phyloP scores from a whole-genome alignment of 257 asterid species.

The Nicotiana benthamiana region DNA sequence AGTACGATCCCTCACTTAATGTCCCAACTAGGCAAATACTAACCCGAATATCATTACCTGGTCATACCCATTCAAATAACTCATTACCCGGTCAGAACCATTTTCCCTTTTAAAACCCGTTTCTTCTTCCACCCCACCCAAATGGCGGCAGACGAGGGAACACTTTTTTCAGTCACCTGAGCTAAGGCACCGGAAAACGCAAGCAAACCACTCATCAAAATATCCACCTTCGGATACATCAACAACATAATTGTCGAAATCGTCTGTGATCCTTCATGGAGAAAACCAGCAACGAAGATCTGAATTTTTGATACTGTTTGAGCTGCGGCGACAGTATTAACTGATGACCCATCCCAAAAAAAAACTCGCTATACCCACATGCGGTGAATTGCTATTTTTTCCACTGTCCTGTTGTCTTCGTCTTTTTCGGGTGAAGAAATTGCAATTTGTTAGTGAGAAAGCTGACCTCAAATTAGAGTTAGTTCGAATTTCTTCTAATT shows the following conservation, averaged over 20 bases:
- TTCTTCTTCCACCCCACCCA: no score
- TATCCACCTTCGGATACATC: slow-evolving; percentile 1
- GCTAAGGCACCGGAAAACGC: slow-evolving; percentile 50
- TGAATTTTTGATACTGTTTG: slow-evolving; percentile 14
- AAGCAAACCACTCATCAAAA: slow-evolving; percentile 58
- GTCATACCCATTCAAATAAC: no score
- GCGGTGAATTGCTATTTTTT: background rate
- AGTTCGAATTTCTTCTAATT: slow-evolving; percentile 11
- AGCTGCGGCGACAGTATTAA: slow-evolving; percentile 34
- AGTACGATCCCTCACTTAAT: no score
- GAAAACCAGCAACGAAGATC: slow-evolving; percentile 16
- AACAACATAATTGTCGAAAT: slow-evolving; percentile 7
- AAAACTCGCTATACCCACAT: no score
- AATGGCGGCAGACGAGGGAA: slow-evolving; percentile 71
- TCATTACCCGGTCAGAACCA: no score
- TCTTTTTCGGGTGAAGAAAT: background rate
- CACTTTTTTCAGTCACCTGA: slow-evolving; percentile 66
- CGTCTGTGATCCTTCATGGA: slow-evolving; percentile 1
- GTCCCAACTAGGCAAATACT: no score
- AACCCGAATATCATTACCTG: no score
- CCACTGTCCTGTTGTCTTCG: background rate
- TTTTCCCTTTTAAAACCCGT: no score
- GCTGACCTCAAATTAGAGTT: slow-evolving; percentile 24
- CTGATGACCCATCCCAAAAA: slow-evolving; percentile 52
- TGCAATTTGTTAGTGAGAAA: background rate